Evolutionary conservation across 805 yeast genomes (phyloP).

Genomic region (Lipomyces yamadae): DNA sequence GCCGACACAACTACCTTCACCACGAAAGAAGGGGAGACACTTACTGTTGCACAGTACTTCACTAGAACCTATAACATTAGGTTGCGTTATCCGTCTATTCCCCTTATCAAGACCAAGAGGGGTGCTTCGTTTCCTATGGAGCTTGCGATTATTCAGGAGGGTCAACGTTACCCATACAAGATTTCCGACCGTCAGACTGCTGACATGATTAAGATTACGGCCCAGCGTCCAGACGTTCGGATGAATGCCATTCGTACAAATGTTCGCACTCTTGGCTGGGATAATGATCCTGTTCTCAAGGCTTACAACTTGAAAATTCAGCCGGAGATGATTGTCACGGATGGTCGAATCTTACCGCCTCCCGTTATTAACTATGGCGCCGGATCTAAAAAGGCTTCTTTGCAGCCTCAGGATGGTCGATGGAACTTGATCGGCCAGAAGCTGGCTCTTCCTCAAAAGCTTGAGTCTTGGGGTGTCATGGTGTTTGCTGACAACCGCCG

Average conservation of each 20-base stretch:
- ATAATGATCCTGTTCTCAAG: conserved; percentile 26
- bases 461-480: conserved; percentile 32
- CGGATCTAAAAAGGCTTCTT: conserved; percentile 15
- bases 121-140: conserved; percentile 43
- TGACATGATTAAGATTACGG: conserved; percentile 42
- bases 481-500: conserved; percentile 22
- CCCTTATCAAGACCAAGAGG: conserved; percentile 38
- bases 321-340: conserved; percentile 40
- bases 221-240: conserved; percentile 43
- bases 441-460: conserved; percentile 23
- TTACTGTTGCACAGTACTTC: conserved; percentile 43
- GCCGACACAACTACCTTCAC: conserved; percentile 39
- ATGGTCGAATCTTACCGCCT: conserved; percentile 43
- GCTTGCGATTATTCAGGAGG: conserved; percentile 41
- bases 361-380: conserved; percentile 39
- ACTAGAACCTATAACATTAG: conserved; percentile 40
- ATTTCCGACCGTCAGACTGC: conserved; percentile 42
- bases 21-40: conserved; percentile 39
- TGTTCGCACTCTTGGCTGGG: conserved; percentile 32
- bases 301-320: conserved; percentile 28
- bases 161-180: conserved; percentile 45
- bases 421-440: conserved; percentile 38
- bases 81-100: conserved; percentile 42
- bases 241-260: conserved; percentile 43
- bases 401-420: conserved; percentile 29